These are phyloP conservation scores for Coniosporium uncinatum DNA, from an alignment of 2,329 filamentous ascomycete species.

Conservation along the genomic window DNA sequence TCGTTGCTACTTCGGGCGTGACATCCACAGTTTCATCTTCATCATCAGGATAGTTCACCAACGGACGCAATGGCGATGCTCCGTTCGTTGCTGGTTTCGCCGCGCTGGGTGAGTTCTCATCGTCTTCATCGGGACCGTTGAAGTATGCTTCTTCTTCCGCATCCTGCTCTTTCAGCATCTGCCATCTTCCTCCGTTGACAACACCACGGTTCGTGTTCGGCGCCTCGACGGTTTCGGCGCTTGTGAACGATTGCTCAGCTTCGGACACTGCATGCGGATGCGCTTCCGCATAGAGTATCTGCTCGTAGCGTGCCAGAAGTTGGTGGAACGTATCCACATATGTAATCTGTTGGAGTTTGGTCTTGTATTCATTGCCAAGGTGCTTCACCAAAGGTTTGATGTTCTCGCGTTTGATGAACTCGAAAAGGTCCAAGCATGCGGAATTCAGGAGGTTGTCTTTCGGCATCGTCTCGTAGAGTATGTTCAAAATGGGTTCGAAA, in stretches of 20 bases:
- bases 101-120: constrained; percentile 47
- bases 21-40: constrained; percentile 64
- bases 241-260: constrained; percentile 55
- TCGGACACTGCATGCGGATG: constrained; percentile 43
- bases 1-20: constrained; percentile 36
- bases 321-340: constrained; percentile 83
- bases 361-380: constrained; percentile 78
- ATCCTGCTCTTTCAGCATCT: constrained; percentile 77
- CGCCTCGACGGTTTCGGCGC: constrained; percentile 57
- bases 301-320: constrained; percentile 72
- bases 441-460: constrained; percentile 93
- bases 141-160: constrained; percentile 90
- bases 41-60: constrained; percentile 92
- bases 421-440: constrained; percentile 90
- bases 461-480: constrained; percentile 80
- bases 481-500: constrained; percentile 78
- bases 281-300: constrained; percentile 52
- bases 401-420: constrained; percentile 75
- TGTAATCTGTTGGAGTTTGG: constrained; percentile 67
- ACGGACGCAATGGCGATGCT: constrained; percentile 58
- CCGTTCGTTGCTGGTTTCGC: constrained; percentile 44
- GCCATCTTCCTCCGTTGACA: constrained; percentile 53
- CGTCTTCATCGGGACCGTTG: constrained; percentile 82
- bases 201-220: constrained; percentile 36
- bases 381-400: constrained; percentile 79